Evolutionary conservation across 257 asterid species (phyloP).

Genomic region (Solanum ossicruentum): DNA sequence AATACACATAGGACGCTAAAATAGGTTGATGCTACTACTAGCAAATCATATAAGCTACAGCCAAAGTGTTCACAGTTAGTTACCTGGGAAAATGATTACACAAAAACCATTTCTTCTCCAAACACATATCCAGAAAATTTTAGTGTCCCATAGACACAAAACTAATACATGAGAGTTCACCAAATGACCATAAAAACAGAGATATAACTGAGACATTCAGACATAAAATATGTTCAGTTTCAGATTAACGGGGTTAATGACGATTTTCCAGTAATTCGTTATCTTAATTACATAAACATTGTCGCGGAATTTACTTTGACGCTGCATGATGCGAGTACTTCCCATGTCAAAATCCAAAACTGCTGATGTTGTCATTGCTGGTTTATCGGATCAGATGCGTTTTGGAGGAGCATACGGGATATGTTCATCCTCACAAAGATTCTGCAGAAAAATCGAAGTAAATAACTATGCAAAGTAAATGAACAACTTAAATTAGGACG

Average conservation of each 20-base stretch:
- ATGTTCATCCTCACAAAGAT: slow-evolving; percentile 60
- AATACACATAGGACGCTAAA: background rate
- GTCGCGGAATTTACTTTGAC: background rate
- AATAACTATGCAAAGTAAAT: background rate
- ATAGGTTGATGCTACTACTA: background rate
- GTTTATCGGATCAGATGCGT: slow-evolving; percentile 22
- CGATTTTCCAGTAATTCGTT: background rate
- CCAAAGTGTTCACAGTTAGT: background rate
- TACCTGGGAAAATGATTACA: background rate
- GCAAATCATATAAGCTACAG: background rate
- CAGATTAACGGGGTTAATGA: background rate
- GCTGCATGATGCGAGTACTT: background rate
- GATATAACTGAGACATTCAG: background rate
- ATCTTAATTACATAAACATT: background rate
- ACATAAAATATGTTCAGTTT: background rate
- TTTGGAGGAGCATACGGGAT: slow-evolving; percentile 68
- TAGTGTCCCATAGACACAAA: background rate
- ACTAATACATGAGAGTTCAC: background rate
- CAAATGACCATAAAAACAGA: background rate
- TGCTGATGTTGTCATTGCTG: background rate
- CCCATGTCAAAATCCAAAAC: background rate
- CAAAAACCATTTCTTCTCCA: background rate
- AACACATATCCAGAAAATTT: background rate
- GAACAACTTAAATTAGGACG: background rate
- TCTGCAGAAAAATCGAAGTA: slow-evolving; percentile 27